Evolutionary conservation across 495 filamentous ascomycete genomes (phyloP).

Genomic region (Penicillium egyptiacum): DNA sequence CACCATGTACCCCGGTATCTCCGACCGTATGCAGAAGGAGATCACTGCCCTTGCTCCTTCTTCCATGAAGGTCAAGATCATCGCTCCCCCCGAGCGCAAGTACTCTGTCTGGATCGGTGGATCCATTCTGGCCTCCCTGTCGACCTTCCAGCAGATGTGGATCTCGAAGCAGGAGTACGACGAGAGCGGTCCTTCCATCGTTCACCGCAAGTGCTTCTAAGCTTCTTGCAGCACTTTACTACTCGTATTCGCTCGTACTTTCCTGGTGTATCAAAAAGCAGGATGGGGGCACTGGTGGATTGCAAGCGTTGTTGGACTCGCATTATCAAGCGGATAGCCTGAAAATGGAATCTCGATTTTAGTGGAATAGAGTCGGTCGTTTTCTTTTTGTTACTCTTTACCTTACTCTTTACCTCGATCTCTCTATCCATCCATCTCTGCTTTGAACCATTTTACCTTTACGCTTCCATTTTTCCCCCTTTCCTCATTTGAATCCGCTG

Average conservation of each 20-base stretch:
- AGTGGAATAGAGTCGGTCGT: constrained; percentile 50
- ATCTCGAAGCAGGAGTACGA: constrained; percentile 99
- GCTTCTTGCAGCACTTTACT: constrained; percentile 40
- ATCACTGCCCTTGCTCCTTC: constrained; percentile 98
- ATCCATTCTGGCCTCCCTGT: constrained; percentile 98
- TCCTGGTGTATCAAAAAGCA: constrained; percentile 53
- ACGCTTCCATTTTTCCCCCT: constrained; percentile 1
- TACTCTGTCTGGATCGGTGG: constrained; percentile 99
- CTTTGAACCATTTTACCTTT: constrained; percentile 4
- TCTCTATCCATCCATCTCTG: constrained; percentile 14
- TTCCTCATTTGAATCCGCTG: constrained; percentile 3
- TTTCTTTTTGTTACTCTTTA: constrained; percentile 18
- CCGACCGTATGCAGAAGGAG: constrained; percentile 99
- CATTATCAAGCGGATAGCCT: constrained; percentile 49
- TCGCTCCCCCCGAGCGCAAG: constrained; percentile 74
- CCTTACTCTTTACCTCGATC: constrained; percentile 14
- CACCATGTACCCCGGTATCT: constrained; percentile 99
- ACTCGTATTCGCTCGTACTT: constrained; percentile 49
- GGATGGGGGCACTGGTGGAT: constrained; percentile 46
- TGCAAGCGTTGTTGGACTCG: constrained; percentile 48
- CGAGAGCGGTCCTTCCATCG: constrained; percentile 98
- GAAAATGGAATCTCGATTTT: constrained; percentile 51
- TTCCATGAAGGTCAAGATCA: constrained; percentile 84
- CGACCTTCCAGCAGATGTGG: constrained; percentile 99
- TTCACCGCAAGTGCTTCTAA: constrained; percentile 99